These are phyloP conservation scores for Cordyceps cateniannulata DNA, from an alignment of 2,329 filamentous ascomycete species.

Conservation along the genomic window DNA sequence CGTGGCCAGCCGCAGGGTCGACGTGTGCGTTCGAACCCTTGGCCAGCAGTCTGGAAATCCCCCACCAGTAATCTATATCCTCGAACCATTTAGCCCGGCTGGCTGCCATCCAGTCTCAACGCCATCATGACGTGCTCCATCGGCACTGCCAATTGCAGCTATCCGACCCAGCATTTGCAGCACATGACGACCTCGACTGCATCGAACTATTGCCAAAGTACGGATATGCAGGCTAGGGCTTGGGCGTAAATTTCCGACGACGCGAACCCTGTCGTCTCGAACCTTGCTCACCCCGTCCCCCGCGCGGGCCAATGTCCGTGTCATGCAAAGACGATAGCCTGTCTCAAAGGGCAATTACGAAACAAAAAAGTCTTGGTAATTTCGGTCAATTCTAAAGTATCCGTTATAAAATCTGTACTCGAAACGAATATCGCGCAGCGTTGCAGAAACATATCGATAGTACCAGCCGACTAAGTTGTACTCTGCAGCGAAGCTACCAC, in stretches of 20 bases:
- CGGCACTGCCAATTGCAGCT: background rate
- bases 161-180: background rate
- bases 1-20: too few relatives aligned
- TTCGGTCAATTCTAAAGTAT: background rate
- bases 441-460: too few relatives aligned
- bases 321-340: background rate
- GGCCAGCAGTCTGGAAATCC: too few relatives aligned
- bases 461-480: too few relatives aligned
- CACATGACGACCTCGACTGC: background rate
- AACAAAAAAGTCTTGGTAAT: background rate
- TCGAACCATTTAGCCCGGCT: background rate
- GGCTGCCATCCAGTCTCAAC: background rate
- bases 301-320: background rate
- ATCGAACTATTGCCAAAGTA: background rate
- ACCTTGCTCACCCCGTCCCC: background rate
- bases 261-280: background rate
- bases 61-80: background rate
- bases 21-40: too few relatives aligned
- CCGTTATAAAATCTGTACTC: background rate
- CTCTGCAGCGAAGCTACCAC: background rate
- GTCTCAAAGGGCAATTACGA: too few relatives aligned
- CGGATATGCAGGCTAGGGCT: background rate
- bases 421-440: background rate
- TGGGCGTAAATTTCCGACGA: background rate
- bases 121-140: slow-evolving; percentile 7